Evolutionary conservation across 2,329 filamentous ascomycete species (phyloP).

Genomic region (Apiospora rasikravindrae): DNA sequence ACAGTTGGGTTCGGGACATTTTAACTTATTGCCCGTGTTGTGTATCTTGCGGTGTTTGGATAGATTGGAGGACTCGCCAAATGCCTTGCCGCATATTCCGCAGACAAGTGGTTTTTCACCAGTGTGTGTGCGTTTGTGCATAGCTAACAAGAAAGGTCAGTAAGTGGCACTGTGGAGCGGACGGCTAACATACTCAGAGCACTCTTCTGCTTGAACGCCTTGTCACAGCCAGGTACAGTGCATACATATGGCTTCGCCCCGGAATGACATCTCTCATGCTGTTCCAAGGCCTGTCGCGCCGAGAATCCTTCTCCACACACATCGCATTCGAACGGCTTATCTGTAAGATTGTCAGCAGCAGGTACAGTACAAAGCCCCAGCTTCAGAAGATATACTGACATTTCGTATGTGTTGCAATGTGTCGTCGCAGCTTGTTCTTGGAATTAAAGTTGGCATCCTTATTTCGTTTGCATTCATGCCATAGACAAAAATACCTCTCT

Average conservation of each 20-base stretch:
- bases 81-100: constrained; percentile 61
- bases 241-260: constrained; percentile 69
- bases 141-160: constrained; percentile 50
- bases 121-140: constrained; percentile 70
- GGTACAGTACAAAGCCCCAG: background rate
- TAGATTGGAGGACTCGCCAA: constrained; percentile 70
- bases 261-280: constrained; percentile 71
- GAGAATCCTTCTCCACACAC: constrained; percentile 65
- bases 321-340: constrained; percentile 63
- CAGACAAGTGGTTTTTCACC: constrained; percentile 67
- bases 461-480: constrained; percentile 36
- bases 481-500: constrained; percentile 37
- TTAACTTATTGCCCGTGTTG: constrained; percentile 55
- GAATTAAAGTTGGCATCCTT: constrained; percentile 36
- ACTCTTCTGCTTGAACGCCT: constrained; percentile 70
- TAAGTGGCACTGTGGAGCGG: background rate
- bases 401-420: constrained; percentile 40
- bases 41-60: constrained; percentile 70
- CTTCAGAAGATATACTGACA: constrained; percentile 27
- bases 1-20: constrained; percentile 55
- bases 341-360: constrained; percentile 42
- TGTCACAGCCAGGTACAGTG: constrained; percentile 52
- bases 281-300: constrained; percentile 69
- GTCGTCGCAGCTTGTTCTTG: constrained; percentile 39
- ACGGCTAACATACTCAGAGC: constrained; percentile 59